A percentile compares a stretch with the other conserved stretches of the same genome.
Conservation (phyloP, 331 rosid genomes). For the Prunus yedoensis region DNA sequence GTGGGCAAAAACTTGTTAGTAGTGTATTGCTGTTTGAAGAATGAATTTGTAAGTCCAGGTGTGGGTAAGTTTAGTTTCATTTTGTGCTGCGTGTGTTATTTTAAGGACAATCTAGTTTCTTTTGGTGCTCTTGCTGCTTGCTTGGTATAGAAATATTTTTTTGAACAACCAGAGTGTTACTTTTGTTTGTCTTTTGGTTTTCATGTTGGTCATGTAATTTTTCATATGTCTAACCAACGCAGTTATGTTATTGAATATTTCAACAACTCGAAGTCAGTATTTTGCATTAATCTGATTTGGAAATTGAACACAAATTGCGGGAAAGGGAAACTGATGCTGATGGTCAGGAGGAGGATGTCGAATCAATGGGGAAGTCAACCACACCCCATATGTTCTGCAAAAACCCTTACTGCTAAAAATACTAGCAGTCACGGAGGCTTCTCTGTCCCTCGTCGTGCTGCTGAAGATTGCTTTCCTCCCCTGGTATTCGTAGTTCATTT, state of each 20-base stretch:
- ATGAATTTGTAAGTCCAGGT: background rate
- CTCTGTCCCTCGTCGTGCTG: slow-evolving; percentile 98
- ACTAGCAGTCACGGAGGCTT: slow-evolving; percentile 99
- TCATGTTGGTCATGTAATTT: background rate
- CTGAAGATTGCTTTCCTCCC: slow-evolving; percentile 99
- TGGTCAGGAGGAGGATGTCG: slow-evolving; percentile 69
- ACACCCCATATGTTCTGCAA: slow-evolving; percentile 99
- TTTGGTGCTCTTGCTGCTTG: too few species aligned
- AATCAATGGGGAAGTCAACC: slow-evolving; percentile 60
- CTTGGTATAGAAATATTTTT: too few species aligned
- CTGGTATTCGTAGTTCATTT: slow-evolving; percentile 52
- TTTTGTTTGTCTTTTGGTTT: too few species aligned
- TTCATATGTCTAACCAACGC: too few species aligned
- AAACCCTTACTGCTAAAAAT: slow-evolving; percentile 95
- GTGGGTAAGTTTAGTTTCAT: too few species aligned
- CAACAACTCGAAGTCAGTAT: too few species aligned
- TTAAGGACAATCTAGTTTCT: too few species aligned
- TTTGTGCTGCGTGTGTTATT: background rate
- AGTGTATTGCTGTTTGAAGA: background rate
- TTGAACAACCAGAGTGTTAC: too few species aligned
- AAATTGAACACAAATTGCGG: slow-evolving; percentile 47
- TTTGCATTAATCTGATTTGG: slow-evolving; percentile 29
- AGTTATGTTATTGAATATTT: too few species aligned
- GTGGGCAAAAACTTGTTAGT: too few species aligned
- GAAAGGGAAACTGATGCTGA: slow-evolving; percentile 57